Percentiles rank a stretch among this genome's conserved stretches.
phyloP scores from a whole-genome alignment of 805 yeast species.

The Candida lessepsii region DNA sequence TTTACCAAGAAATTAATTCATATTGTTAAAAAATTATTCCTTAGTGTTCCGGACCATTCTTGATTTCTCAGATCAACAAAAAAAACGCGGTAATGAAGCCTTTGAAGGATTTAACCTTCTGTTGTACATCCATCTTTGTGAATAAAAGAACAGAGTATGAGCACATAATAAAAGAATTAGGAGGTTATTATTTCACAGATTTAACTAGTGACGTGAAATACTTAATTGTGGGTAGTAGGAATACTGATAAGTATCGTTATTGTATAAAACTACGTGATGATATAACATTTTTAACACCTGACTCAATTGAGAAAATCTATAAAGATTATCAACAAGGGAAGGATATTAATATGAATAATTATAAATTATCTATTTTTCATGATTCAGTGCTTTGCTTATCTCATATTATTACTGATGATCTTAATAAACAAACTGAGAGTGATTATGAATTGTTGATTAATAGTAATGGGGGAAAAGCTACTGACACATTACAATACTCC shows the following conservation, averaged over 20 bases:
- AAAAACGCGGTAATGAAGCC: conserved; percentile 25
- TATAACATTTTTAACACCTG: conserved; percentile 52
- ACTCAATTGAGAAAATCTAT: conserved; percentile 44
- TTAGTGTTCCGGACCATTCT: too few relatives aligned
- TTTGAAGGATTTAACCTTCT: conserved; percentile 49
- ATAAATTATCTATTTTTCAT: conserved; percentile 43
- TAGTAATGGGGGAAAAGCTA: conserved; percentile 49
- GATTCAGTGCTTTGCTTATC: conserved; percentile 48
- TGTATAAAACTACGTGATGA: conserved; percentile 54
- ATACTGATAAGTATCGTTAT: conserved; percentile 55
- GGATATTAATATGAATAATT: conserved; percentile 21
- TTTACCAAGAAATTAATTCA: too few relatives aligned
- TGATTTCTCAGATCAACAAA: too few relatives aligned
- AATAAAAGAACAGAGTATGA: conserved; percentile 43
- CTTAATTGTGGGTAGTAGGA: conserved; percentile 56
- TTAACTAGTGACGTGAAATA: conserved; percentile 60
- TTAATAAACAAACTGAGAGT: not conserved
- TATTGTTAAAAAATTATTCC: too few relatives aligned
- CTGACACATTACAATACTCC: conserved; percentile 48
- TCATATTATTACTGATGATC: conserved; percentile 23
- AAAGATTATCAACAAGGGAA: conserved; percentile 54
- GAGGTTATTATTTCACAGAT: conserved; percentile 57
- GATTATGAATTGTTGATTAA: conserved; percentile 26
- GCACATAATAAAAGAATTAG: conserved; percentile 50
- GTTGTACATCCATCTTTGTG: conserved; percentile 53